Conservation (phyloP, 228 moss, liverwort and hornwort genomes). For the Sphagnum fallax region DNA sequence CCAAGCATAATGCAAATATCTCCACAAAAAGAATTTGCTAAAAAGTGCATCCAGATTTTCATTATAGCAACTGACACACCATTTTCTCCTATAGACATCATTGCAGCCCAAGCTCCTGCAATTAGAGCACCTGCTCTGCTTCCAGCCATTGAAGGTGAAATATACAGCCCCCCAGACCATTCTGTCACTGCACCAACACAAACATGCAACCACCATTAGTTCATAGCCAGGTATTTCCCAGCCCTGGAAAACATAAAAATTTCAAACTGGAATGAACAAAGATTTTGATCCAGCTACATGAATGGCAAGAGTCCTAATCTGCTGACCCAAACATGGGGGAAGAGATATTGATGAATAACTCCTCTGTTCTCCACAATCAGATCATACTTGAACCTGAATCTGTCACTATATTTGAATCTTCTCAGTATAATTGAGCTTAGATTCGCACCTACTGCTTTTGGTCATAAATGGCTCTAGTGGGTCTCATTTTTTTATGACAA, state of each 20-base stretch:
- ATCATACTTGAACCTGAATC: too few relatives aligned
- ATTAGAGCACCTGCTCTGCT: conserved; percentile 95
- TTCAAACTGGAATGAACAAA: too few relatives aligned
- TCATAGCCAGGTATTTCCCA: not conserved
- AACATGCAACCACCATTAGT: not conserved
- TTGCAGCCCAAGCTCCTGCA: conserved; percentile 95
- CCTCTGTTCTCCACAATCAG: not conserved
- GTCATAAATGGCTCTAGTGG: too few relatives aligned
- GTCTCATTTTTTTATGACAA: too few relatives aligned
- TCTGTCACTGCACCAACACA: conserved; percentile 69
- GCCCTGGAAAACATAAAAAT: not conserved
- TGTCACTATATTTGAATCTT: too few relatives aligned
- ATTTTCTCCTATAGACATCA: conserved; percentile 91
- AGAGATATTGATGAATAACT: not conserved
- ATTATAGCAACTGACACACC: conserved; percentile 23
- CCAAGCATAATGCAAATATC: too few relatives aligned
- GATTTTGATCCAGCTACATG: too few relatives aligned
- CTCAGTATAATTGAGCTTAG: too few relatives aligned
- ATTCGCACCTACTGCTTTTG: too few relatives aligned
- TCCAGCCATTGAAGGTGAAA: conserved; percentile 96
- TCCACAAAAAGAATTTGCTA: too few relatives aligned
- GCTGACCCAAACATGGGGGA: not conserved
- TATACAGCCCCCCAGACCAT: conserved; percentile 98
- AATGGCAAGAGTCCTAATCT: too few relatives aligned
- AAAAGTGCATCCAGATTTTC: too few relatives aligned